Evolutionary conservation across 2,329 filamentous ascomycete genomes (phyloP).

Genomic region (Fulvia fulva): DNA sequence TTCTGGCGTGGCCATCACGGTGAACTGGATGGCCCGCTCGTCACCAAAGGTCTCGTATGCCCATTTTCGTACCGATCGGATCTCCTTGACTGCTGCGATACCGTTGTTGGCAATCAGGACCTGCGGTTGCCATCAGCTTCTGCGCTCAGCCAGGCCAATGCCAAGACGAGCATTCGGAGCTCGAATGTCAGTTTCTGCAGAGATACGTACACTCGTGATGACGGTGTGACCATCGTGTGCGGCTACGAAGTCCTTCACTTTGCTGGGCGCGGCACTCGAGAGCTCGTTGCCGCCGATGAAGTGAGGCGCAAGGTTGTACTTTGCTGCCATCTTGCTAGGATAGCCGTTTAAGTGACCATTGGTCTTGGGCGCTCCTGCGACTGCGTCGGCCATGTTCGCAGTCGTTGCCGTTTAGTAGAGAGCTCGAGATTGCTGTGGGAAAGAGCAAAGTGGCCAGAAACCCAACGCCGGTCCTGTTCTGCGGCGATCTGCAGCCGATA

Average conservation of each 20-base stretch:
- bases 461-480: neutral
- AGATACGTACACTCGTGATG: conserved; percentile 83
- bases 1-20: conserved; percentile 98
- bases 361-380: conserved; percentile 36
- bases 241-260: conserved; percentile 94
- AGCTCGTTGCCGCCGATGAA: conserved; percentile 95
- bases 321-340: conserved; percentile 67
- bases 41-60: conserved; percentile 99
- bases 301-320: conserved; percentile 79
- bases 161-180: neutral
- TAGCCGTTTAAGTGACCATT: conserved; percentile 48
- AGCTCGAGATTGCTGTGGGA: conserved; percentile 9
- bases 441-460: neutral
- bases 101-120: conserved; percentile 99
- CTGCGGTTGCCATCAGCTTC: conserved; percentile 46
- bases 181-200: neutral
- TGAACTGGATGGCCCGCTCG: conserved; percentile 97
- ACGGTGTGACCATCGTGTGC: conserved; percentile 90
- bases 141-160: conserved; percentile 1
- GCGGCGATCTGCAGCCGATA: neutral
- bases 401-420: conserved; percentile 28
- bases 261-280: conserved; percentile 73
- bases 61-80: conserved; percentile 99
- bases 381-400: conserved; percentile 37
- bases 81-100: conserved; percentile 99